Evolutionary conservation across 257 asterid genomes (phyloP).

Genomic region (Fraxinus quadrangulata): DNA sequence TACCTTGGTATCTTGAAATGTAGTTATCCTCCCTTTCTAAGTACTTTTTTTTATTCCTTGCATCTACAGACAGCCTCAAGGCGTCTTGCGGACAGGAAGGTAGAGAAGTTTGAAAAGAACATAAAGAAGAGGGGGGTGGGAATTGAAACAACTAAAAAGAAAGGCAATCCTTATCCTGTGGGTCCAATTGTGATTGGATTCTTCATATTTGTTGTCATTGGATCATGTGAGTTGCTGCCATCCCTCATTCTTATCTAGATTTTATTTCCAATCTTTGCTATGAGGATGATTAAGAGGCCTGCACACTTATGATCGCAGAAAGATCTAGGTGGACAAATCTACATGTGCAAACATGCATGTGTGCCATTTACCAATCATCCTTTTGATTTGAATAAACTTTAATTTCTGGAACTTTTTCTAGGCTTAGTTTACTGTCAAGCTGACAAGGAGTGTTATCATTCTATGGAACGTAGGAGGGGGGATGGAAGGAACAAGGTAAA

Average conservation of each 20-base stretch:
- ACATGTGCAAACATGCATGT: background rate
- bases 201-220: conserved; percentile 24
- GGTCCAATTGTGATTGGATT: conserved; percentile 72
- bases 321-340: background rate
- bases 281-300: background rate
- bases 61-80: conserved; percentile 59
- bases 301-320: background rate
- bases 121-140: conserved; percentile 54
- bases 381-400: too few species aligned
- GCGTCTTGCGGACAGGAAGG: conserved; percentile 63
- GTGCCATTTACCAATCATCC: background rate
- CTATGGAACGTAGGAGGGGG: too few species aligned
- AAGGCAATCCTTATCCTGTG: conserved; percentile 59
- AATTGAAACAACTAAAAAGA: conserved; percentile 54
- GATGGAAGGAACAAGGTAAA: too few species aligned
- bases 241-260: background rate
- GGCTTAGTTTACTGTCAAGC: background rate
- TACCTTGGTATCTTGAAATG: background rate
- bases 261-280: background rate
- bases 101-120: conserved; percentile 71
- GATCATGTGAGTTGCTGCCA: conserved; percentile 48
- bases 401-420: background rate
- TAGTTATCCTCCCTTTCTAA: background rate
- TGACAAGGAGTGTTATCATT: background rate
- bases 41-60: conserved; percentile 10